phyloP scores from a whole-genome alignment of 1,284 basidiomycete species.

The Ceratobasidium sp. region DNA sequence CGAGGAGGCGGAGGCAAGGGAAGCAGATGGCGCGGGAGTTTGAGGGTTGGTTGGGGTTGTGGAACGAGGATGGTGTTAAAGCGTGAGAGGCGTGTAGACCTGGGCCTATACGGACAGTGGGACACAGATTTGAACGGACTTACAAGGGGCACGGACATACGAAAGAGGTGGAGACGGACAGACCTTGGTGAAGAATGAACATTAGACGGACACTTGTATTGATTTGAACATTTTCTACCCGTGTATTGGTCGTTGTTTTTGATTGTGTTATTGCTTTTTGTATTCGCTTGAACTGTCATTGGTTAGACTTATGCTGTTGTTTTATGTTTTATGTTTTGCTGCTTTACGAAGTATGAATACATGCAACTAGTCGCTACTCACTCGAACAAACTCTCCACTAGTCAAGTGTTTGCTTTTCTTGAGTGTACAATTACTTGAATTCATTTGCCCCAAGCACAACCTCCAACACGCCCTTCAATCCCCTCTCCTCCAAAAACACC shows the following conservation, averaged over 20 bases:
- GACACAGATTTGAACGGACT: neutral
- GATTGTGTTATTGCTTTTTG: conserved; percentile 13
- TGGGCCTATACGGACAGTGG: neutral
- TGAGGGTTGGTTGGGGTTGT: conserved; percentile 65
- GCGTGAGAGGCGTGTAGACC: neutral
- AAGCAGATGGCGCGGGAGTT: conserved; percentile 65
- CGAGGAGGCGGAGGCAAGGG: conserved; percentile 62
- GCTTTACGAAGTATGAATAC: neutral
- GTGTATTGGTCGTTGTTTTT: conserved; percentile 11
- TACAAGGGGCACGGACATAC: neutral
- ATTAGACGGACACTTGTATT: conserved; percentile 15
- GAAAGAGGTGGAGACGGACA: neutral
- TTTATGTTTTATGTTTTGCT: neutral
- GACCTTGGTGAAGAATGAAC: conserved; percentile 1
- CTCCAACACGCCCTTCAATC: conserved; percentile 48
- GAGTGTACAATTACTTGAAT: conserved; percentile 17
- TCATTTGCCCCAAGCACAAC: conserved; percentile 48
- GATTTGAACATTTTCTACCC: conserved; percentile 5
- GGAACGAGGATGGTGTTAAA: conserved; percentile 50
- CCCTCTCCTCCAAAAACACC: conserved; percentile 47
- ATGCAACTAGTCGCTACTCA: conserved; percentile 5
- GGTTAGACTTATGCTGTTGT: neutral
- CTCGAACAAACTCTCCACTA: neutral
- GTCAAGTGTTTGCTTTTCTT: too few species aligned
- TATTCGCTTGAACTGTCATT: conserved; percentile 14